These are phyloP conservation scores for Thelonectria rubi DNA, from an alignment of 2,329 filamentous ascomycete species.

Conservation along the genomic window DNA sequence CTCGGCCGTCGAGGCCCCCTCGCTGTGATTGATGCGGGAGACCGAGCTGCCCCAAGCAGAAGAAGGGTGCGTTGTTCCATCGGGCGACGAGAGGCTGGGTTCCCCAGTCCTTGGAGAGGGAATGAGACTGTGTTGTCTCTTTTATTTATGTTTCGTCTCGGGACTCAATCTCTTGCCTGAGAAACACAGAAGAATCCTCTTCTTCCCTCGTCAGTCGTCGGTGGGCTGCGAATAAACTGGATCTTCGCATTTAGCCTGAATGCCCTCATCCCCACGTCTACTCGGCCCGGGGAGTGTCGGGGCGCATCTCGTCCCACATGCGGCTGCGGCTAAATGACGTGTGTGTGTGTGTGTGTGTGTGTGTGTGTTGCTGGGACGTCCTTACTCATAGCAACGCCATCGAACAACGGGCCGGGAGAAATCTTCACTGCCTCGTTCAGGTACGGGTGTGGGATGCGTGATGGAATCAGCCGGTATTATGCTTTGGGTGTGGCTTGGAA, in stretches of 20 bases:
- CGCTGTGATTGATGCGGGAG: conserved; percentile 42
- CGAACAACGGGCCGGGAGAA: too few relatives aligned
- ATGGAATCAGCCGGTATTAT: too few relatives aligned
- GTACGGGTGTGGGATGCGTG: too few relatives aligned
- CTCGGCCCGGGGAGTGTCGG: conserved; percentile 28
- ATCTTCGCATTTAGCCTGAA: conserved; percentile 39
- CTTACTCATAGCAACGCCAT: too few relatives aligned
- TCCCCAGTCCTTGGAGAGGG: conserved; percentile 24
- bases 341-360: too few relatives aligned
- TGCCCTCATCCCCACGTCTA: not conserved
- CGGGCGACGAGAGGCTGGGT: conserved; percentile 4
- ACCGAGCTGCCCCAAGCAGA: not conserved
- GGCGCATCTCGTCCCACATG: conserved; percentile 34
- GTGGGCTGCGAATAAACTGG: too few relatives aligned
- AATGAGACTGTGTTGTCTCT: conserved; percentile 3
- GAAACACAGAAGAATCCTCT: not conserved
- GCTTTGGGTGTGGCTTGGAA: too few relatives aligned
- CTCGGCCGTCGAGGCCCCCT: conserved; percentile 1
- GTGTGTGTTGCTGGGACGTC: too few relatives aligned
- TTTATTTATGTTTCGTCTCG: not conserved
- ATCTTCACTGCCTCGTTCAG: too few relatives aligned
- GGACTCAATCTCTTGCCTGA: not conserved
- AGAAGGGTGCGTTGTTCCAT: conserved; percentile 15
- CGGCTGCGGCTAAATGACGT: conserved; percentile 38
- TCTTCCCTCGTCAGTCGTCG: too few relatives aligned